Evolutionary conservation across 176 grass and related monocot species (phyloP), one percentile per base, ranked within the genome.

Genomic region (Hordeum marinum): DNA sequence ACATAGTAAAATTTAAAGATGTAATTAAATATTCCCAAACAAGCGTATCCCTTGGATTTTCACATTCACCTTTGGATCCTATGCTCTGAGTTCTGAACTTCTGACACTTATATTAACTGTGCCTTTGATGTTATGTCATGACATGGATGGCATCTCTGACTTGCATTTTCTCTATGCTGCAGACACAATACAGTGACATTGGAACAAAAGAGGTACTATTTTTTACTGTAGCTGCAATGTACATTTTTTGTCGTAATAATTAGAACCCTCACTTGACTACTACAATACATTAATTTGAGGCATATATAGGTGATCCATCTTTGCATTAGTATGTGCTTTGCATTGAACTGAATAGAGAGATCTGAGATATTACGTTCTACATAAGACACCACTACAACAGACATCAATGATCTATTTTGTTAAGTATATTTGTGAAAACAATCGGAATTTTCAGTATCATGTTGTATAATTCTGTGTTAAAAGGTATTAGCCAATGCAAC

Each of bases 181-280:
- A 98, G 95, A 89, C 72, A 73, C 68, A 90, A 34, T 90, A 95
- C 75, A 63, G 3, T 87, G 91, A 83, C 83, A 70, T 95, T 11
- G 84, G 80, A 88, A 93, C 89, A 76, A 87, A 93, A 12, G 95
- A 98, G 95, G 93, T 98, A 82, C 57, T 77, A 26, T 31, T 81
- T 89, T 32, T 64, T 78, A 24, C 29, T 87, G 7, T 68, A 43
- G 40, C 60, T 34, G 31, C 37, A 42, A 25, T 83, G 20, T 37
- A 74, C 43, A 36, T 11, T 77, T 72, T 86, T 82, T 58, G 11
- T 39, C 48, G 76, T 82, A 42, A 54, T 37, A 75, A 34, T n/a
- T 69, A 61, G 9, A 72, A 58, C 31, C 1, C 21, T 55, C 18
- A 72, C 10, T 66, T 73, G 69, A 20, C 52, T 18, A 18, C 31